Percentiles rank a stretch among this genome's conserved stretches.
Evolutionary conservation across 208 protist species (phyloP).

Genomic region (Sergeia podlipaevii): DNA sequence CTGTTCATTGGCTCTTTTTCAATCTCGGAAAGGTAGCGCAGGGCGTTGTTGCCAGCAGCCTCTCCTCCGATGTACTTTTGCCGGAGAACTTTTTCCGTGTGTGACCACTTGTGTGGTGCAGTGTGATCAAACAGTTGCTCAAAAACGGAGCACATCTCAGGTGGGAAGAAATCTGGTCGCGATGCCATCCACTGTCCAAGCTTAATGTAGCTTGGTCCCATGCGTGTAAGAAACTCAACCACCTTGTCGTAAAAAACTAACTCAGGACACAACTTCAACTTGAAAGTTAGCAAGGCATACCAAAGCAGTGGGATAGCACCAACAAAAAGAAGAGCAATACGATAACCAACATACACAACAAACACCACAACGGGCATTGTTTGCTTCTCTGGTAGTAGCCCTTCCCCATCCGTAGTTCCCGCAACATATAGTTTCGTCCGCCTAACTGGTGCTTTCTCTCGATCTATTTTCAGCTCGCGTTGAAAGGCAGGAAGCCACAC

Average conservation of each 20-base stretch:
- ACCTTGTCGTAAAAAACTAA: constrained; percentile 58
- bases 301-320: constrained; percentile 13
- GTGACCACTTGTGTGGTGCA: constrained; percentile 58
- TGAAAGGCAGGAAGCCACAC: constrained; percentile 30
- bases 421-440: constrained; percentile 58
- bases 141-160: constrained; percentile 65
- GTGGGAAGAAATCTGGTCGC: constrained; percentile 86
- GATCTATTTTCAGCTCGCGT: constrained; percentile 9
- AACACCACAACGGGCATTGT: constrained; percentile 29
- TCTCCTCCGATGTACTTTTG: constrained; percentile 9
- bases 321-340: constrained; percentile 18
- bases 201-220: constrained; percentile 93
- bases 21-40: constrained; percentile 72
- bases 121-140: constrained; percentile 72
- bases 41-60: constrained; percentile 21
- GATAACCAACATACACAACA: constrained; percentile 29
- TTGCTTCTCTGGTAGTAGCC: constrained; percentile 16
- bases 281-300: constrained; percentile 44
- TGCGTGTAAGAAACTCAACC: constrained; percentile 37
- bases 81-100: constrained; percentile 77
- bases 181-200: constrained; percentile 93
- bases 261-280: constrained; percentile 42
- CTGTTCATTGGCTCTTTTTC: constrained; percentile 83
- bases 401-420: constrained; percentile 20
- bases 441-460: constrained; percentile 24